phyloP scores from a whole-genome alignment of 176 grass and related monocot species.

The Thalia dealbata region DNA sequence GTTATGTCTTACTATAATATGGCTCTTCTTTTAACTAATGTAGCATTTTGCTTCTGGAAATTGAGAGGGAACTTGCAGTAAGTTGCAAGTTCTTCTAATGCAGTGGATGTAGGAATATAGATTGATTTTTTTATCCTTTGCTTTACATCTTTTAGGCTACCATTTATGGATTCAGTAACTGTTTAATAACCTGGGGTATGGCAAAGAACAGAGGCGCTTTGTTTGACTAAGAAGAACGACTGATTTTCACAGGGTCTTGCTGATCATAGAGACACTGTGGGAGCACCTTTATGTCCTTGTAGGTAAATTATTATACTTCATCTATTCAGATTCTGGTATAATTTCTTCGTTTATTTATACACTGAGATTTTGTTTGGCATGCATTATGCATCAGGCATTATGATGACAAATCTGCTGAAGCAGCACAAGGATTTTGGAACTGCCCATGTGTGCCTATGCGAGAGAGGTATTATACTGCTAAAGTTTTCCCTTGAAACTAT shows the following conservation, averaged over 20 bases:
- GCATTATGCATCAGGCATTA: slow-evolving; percentile 54
- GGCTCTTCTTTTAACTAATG: background rate
- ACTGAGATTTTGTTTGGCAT: background rate
- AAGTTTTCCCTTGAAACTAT: too few species aligned
- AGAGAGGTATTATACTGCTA: slow-evolving; percentile 44
- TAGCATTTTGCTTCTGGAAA: background rate
- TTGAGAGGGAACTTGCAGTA: background rate
- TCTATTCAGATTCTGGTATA: background rate
- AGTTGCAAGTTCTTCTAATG: background rate
- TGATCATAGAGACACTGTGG: slow-evolving; percentile 77
- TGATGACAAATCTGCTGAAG: slow-evolving; percentile 93
- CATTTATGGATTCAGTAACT: background rate
- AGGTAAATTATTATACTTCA: slow-evolving; percentile 42
- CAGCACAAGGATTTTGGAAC: slow-evolving; percentile 93
- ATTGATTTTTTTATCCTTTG: background rate
- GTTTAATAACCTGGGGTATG: background rate
- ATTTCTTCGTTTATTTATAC: background rate
- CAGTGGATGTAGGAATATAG: background rate
- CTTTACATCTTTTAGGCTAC: background rate
- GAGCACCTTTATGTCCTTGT: slow-evolving; percentile 94
- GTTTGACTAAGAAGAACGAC: background rate
- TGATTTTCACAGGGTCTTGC: slow-evolving; percentile 58
- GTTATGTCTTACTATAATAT: background rate
- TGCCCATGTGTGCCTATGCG: slow-evolving; percentile 96
- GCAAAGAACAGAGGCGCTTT: background rate